Base-by-base conservation (phyloP, 371 early-diverging fungal genomes). In the Entomophthora muscae region DNA sequence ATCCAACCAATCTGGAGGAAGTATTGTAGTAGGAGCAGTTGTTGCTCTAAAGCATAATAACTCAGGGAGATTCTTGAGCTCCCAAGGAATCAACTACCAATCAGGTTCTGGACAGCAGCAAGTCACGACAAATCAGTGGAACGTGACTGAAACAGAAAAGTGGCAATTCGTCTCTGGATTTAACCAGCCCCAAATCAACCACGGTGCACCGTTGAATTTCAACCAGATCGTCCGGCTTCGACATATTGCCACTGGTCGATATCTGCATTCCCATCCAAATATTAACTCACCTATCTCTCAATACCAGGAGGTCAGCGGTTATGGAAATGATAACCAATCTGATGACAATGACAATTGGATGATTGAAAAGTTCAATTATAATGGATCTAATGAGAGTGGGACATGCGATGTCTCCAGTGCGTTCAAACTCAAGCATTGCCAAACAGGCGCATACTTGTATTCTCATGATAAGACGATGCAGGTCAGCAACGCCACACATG, bases 271-370 rank as follows among this genome's bases (percentile, higher is more conserved):
- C 24, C 83, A 83, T 66, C 69, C 69, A 17, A 76, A 72, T 55
- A 67, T 73, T 66, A 64, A 53, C 0, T 76, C 79, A 54, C 78
- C 80, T 51, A 65, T 70, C 54, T 75, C 80, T 27, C 71, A 66
- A 27, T 82, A 82, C 68, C 82, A 83, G 66, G 83, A 83, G 68
- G 79, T 78, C 29, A 74, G 79, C 51, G 77, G 75, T 42, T 80
- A 69, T 56, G 83, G 82, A 52, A 72, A 74, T 65, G 73, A 73
- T 23, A 51, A 60, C 26, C 57, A 57, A 1, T 70, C 70, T 21
- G 83, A 83, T 63, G 70, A 77, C 51, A 83, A 83, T 65, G 83
- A 83, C 61, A 69, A 76, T 64, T 83, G 83, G 83, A 61, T 75
- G 17, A 70, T 83, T 22, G 76, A 80, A 55, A 72, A 73, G 59